phyloP scores from a whole-genome alignment of 148 eudicot species.

The Nyssa sinensis region DNA sequence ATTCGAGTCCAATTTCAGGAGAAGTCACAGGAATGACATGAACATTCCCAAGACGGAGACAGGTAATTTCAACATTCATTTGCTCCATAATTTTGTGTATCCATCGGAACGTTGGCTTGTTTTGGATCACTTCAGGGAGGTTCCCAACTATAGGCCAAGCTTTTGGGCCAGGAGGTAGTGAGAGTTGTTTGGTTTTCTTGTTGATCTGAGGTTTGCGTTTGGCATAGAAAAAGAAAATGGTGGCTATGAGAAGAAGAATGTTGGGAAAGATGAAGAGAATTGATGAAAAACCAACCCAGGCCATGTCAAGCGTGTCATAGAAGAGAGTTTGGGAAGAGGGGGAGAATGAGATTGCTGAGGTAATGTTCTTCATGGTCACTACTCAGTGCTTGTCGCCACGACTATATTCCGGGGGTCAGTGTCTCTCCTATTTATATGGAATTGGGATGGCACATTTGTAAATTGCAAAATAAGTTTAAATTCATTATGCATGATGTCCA shows the following conservation, averaged over 20 bases:
- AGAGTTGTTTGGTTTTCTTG: too few relatives aligned
- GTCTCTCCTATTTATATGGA: too few relatives aligned
- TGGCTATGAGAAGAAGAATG: background rate
- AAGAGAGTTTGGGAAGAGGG: background rate
- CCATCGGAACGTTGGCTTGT: constrained; percentile 17
- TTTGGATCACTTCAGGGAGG: background rate
- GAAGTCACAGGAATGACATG: constrained; percentile 14
- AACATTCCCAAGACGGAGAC: constrained; percentile 9
- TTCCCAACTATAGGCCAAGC: constrained; percentile 20
- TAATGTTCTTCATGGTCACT: background rate
- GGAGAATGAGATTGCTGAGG: too few relatives aligned
- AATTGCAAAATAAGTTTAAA: too few relatives aligned
- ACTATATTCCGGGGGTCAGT: too few relatives aligned
- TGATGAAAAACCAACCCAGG: background rate
- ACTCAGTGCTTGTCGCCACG: too few relatives aligned
- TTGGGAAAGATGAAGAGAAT: background rate
- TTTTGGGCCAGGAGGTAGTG: constrained; percentile 15
- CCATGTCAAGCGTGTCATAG: background rate
- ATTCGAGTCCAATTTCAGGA: constrained; percentile 15
- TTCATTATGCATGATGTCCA: too few relatives aligned
- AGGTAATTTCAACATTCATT: background rate
- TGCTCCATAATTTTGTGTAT: constrained; percentile 13
- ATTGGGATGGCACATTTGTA: too few relatives aligned
- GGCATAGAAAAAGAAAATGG: background rate
- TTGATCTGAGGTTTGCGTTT: too few relatives aligned